Conservation (phyloP, 495 filamentous ascomycete genomes). For the Penicillium crystallinum region DNA sequence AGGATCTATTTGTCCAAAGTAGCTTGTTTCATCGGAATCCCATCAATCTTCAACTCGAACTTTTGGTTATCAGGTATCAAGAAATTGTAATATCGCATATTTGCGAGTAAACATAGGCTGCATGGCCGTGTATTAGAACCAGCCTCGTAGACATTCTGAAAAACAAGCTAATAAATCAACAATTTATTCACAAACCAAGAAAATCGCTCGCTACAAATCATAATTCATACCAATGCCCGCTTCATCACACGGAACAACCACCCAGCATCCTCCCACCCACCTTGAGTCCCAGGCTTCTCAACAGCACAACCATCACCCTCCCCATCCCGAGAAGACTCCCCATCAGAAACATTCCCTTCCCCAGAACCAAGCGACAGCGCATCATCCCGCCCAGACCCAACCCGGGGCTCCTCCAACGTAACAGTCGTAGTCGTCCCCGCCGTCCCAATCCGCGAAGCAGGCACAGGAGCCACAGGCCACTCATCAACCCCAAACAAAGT, state of each 20-base stretch:
- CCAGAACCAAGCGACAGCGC: slow-evolving; percentile 4
- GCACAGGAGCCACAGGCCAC: slow-evolving; percentile 19
- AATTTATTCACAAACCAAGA: neutral
- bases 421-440: slow-evolving; percentile 45
- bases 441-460: slow-evolving; percentile 36
- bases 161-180: neutral
- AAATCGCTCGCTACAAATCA: neutral
- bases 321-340: neutral
- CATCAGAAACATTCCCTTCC: slow-evolving; percentile 4
- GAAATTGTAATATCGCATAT: no score
- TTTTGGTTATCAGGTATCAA: neutral
- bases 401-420: slow-evolving; percentile 21
- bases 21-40: slow-evolving; percentile 1
- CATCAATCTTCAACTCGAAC: neutral
- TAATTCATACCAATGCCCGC: slow-evolving; percentile 58
- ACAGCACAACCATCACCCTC: slow-evolving; percentile 13
- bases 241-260: slow-evolving; percentile 78
- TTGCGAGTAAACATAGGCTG: neutral
- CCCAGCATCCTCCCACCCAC: slow-evolving; percentile 76
- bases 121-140: neutral
- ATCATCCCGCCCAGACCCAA: slow-evolving; percentile 6
- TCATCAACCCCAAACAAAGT: slow-evolving; percentile 72
- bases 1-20: neutral
- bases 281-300: slow-evolving; percentile 43
- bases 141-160: neutral